Base-by-base conservation (phyloP, 2,329 filamentous ascomycete genomes). In the Penicillium oxalicum region DNA sequence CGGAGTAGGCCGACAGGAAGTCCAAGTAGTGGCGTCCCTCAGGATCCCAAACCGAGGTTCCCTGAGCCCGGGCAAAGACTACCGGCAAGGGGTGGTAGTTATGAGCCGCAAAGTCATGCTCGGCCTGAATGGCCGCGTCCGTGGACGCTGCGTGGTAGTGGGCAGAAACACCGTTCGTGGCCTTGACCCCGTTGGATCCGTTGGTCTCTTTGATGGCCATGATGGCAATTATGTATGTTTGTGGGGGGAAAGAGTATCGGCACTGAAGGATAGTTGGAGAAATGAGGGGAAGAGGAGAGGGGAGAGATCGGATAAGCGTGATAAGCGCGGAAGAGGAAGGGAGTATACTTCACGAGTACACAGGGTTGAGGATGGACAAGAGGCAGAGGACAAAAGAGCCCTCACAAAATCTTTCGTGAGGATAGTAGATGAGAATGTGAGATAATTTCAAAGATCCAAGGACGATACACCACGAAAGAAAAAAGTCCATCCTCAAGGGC, bases 11-110 rank as follows among this genome's bases (percentile, higher is more conserved):
- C 40, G 91, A 97, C 58, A 98, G 83, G 74, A 96, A 98, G 75
- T 98, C 93, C 62, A 97, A 83, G 72, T 98, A 97, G 70, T 95
- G 85, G 61, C 84, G 87, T 65, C 88, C 90, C 76, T 98, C 93
- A 13, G 93, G 93, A 67, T 98, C 93, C 91, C 93, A 98, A 50
- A 97, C 93, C 52, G 87, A 84, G 65, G 86, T 86, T 42, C 91
- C 93, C 61, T 84, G 80, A 37, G 90, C 93, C 57, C 83, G 82
- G 48, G 91, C 79, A 71, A 97, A 96, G 66, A 95, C 93, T 51
- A 98, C 84, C 36, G 93, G 93, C 2, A 98, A 81, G 12, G 93
- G 93, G 72, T 97, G 91, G 78, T 98, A 98, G 78, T 98, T 98
- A 81, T 98, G 93, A 42, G 93, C 93, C 43, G 93, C 93, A 70